Evolutionary conservation across 768 basidiomycete species (phyloP), one percentile per base, ranked within the genome.

Genomic region (Strobilomyces dryophilus): DNA sequence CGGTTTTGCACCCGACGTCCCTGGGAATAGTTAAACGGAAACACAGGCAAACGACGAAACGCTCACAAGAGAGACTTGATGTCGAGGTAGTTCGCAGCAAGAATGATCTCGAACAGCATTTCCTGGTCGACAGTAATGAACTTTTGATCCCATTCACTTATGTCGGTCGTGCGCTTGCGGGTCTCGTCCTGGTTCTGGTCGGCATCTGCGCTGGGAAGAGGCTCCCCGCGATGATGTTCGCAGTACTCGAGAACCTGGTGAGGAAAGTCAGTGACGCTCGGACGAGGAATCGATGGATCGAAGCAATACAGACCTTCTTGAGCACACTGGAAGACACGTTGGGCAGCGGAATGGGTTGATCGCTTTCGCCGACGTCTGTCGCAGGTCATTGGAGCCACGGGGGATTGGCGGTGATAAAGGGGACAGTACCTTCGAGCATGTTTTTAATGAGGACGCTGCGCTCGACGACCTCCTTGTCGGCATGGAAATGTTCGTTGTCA

Each of bases 101-200:
- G 87, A 71, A 98, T 99, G 70, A 98, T 99, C 76, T 99, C 97
- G 61, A 98, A 98, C 7, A 99, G 81, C 95, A 98, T 98, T 75
- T 98, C 97, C 74, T 98, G 97, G 78, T 98, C 97, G 54, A 98
- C 97, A 41, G 87, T 87, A 71, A 95, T 95, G 71, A 95, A 98
- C 76, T 97, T 97, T 68, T 95, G 89, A 74, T 99, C 97, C 97
- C 97, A 99, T 69, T 99, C 97, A 58, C 85, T 87, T 73, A 99
- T 98, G 61, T 98, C 95, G 15, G 94, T 94, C n/a, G 93, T 95
- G 69, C 94, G 88, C 73, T 95, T 94, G 75, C 95, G 87, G 5
- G 90, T 89, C 74, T 98, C 97, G 55, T 98, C 95, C 62, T 89
- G 87, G 55, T 76, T 84, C 62, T 84, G 81, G 62, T 92, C 87